Conservation (phyloP, 805 yeast species). For the Zygosaccharomyces gambellarensis region DNA sequence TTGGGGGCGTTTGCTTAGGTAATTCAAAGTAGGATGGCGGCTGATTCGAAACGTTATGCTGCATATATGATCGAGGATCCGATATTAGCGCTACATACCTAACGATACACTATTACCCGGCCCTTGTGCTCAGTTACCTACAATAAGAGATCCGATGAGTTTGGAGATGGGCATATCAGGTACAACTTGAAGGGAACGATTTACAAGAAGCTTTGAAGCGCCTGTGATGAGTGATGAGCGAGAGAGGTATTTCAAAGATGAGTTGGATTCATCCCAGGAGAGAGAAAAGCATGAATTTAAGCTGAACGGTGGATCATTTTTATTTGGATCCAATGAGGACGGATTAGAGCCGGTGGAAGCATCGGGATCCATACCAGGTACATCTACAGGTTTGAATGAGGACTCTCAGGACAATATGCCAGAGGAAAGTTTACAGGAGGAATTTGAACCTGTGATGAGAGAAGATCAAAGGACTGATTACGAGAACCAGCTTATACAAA, state of each 20-base stretch:
- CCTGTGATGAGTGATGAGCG: conserved; percentile 12
- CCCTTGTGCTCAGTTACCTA: background rate
- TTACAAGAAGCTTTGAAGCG: background rate
- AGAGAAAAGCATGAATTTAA: conserved; percentile 8
- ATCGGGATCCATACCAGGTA: conserved; percentile 16
- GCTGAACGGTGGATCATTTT: conserved; percentile 19
- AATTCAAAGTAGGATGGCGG: too few relatives aligned
- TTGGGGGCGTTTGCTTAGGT: too few relatives aligned
- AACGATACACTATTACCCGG: background rate
- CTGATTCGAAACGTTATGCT: background rate
- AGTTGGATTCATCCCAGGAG: conserved; percentile 26
- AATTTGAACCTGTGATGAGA: background rate
- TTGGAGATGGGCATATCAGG: background rate
- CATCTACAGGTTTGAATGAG: conserved; percentile 16
- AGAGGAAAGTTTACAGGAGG: background rate
- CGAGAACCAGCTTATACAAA: conserved; percentile 32
- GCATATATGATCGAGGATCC: background rate
- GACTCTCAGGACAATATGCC: background rate
- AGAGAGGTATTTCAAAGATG: conserved; percentile 30
- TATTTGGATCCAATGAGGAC: conserved; percentile 12
- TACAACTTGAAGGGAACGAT: background rate
- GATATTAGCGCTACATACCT: background rate
- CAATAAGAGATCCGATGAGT: conserved; percentile 1
- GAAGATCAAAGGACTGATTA: background rate
- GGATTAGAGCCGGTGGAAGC: conserved; percentile 1